Conservation (phyloP, 768 basidiomycete genomes). For the Termitomyces sp. region DNA sequence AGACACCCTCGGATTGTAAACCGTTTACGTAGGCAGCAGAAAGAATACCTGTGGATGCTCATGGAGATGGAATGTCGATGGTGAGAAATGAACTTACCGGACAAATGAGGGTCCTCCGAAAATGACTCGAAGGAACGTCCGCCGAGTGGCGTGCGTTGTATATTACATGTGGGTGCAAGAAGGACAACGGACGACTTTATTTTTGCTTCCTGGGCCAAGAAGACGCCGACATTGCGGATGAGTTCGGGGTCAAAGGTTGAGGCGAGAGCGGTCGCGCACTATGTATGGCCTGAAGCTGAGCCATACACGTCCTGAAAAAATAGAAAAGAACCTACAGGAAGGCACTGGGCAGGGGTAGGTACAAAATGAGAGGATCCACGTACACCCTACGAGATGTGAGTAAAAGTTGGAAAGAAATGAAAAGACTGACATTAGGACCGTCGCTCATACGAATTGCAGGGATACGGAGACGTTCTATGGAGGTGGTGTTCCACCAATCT, state of each 20-base stretch:
- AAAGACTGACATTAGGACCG: constrained; percentile 52
- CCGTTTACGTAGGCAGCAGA: constrained; percentile 69
- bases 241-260: constrained; percentile 67
- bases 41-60: constrained; percentile 41
- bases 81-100: constrained; percentile 33
- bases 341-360: constrained; percentile 59
- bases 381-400: constrained; percentile 45
- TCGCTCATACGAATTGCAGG: constrained; percentile 71
- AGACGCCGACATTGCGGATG: constrained; percentile 49
- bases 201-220: constrained; percentile 65
- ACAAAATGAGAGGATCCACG: constrained; percentile 66
- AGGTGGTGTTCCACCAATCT: constrained; percentile 69
- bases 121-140: constrained; percentile 70
- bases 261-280: constrained; percentile 67
- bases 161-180: constrained; percentile 75
- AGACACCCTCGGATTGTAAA: constrained; percentile 61
- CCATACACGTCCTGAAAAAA: background rate
- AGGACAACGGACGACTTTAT: constrained; percentile 60
- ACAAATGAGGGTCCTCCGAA: constrained; percentile 68
- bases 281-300: constrained; percentile 1
- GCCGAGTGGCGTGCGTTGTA: constrained; percentile 61
- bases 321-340: constrained; percentile 44
- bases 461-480: constrained; percentile 56
- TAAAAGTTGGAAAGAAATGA: background rate
- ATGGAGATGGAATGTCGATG: background rate